Conservation (phyloP, 495 filamentous ascomycete genomes). For the Sporormia fimetaria region DNA sequence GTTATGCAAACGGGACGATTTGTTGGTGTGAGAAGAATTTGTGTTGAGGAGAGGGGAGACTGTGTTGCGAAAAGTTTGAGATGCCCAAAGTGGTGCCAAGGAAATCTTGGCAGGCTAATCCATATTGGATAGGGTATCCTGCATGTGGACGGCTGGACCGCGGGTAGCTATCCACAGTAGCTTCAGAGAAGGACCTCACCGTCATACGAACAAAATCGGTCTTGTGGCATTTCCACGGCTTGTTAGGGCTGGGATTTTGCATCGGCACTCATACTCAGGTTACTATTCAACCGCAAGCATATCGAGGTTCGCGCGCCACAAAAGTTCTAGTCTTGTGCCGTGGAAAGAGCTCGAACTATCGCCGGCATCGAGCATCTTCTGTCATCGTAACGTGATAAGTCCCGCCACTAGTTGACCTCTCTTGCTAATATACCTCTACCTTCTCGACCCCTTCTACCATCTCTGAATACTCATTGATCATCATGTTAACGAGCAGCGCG, state of each 20-base stretch:
- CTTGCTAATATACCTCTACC: background rate
- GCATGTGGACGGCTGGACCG: too few species aligned
- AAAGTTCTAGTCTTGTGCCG: background rate
- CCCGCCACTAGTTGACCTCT: background rate
- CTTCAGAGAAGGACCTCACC: too few species aligned
- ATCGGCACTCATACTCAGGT: too few species aligned
- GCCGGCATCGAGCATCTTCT: background rate
- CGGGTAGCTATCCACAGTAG: too few species aligned
- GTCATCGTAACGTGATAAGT: background rate
- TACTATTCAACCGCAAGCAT: background rate
- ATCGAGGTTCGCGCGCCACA: background rate
- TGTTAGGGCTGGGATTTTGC: too few species aligned
- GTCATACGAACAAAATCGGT: too few species aligned
- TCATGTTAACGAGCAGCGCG: slow-evolving; percentile 25
- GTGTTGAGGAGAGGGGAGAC: background rate
- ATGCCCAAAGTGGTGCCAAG: background rate
- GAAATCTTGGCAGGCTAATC: background rate
- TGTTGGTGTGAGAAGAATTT: background rate
- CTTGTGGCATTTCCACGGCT: too few species aligned
- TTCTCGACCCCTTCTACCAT: background rate
- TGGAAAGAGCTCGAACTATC: slow-evolving; percentile 22
- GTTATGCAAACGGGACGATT: background rate
- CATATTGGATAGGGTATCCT: too few species aligned
- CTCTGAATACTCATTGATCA: background rate
- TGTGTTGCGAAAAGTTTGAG: background rate